Evolutionary conservation across 805 yeast species (phyloP), one percentile per base, ranked within the genome.

Genomic region (Teunomyces panamensis): DNA sequence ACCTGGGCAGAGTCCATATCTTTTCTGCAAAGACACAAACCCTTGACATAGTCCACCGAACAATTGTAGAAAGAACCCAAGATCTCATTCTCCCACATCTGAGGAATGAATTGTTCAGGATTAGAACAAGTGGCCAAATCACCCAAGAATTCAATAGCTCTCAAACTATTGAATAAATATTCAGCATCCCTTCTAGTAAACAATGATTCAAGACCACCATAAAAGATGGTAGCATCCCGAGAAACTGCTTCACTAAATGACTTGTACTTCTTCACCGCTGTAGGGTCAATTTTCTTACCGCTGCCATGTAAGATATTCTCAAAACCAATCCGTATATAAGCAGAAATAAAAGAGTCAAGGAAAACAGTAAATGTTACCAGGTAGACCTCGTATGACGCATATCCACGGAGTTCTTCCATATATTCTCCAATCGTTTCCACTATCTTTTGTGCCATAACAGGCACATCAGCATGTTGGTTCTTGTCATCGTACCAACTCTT

Each of bases 401-500:
- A 71, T 14, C 70, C 73, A 55, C 80, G 69, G 43, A 86, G 75
- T 48, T 89, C 96, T 14, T 72, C 74, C 63, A 86, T 69, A 63
- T 86, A 89, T 57, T 89, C 96, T 33, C 71, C 75, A n/a, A 87
- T 71, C 0, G 96, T 89, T 54, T 84, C 89, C 2, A 80, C 76
- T 28, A 87, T 80, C 51, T 79, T 83, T 50, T 79, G 78, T 0
- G 86, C 80, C 62, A 79, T 77, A 30, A 69, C 73, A 11, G 58
- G 59, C 42, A 66, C 71, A 42, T 67, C 71, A 2, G 64, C 52
- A 9, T 53, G 50, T n/a, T 56, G 61, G 13, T 51, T 56, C 3
- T 61, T 62, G 14, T 82, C 83, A 34, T 78, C 79, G 57, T 85
- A 81, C 96, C 96, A 89, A 14, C 70, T 60, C 47, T 83, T 83